Evolutionary conservation across 768 basidiomycete genomes (phyloP).

Genomic region (Butyriboletus loyo): DNA sequence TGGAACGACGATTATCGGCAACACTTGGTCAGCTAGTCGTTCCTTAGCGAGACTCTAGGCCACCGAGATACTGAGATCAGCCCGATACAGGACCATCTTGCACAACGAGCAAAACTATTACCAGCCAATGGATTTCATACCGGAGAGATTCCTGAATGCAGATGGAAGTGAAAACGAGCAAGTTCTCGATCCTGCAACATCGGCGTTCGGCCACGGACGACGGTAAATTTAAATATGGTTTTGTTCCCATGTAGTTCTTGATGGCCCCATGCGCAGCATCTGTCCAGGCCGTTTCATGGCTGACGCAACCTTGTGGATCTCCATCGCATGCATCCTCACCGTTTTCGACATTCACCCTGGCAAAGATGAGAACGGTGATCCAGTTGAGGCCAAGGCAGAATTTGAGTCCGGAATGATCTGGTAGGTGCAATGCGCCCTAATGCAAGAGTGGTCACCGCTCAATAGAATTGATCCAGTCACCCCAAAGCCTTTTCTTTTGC

Average conservation of each 20-base stretch:
- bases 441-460: not conserved
- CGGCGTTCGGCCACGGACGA: constrained; percentile 38
- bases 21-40: constrained; percentile 46
- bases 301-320: constrained; percentile 38
- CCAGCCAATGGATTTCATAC: constrained; percentile 35
- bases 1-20: constrained; percentile 53
- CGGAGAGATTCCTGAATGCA: constrained; percentile 37
- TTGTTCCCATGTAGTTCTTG: not conserved
- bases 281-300: constrained; percentile 47
- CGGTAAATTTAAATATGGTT: constrained; percentile 17
- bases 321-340: constrained; percentile 30
- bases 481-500: constrained; percentile 29
- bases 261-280: constrained; percentile 18
- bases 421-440: constrained; percentile 8
- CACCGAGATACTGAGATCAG: constrained; percentile 4
- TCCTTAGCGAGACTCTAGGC: not conserved
- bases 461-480: constrained; percentile 20
- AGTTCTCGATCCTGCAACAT: constrained; percentile 28
- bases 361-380: constrained; percentile 17
- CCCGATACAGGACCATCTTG: constrained; percentile 34
- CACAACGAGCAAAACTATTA: constrained; percentile 36
- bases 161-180: constrained; percentile 35
- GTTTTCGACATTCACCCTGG: constrained; percentile 27
- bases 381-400: constrained; percentile 17
- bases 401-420: constrained; percentile 32